These are phyloP conservation scores for Yarrowia bubula DNA, from an alignment of 805 yeast genomes.

Conservation along the genomic window DNA sequence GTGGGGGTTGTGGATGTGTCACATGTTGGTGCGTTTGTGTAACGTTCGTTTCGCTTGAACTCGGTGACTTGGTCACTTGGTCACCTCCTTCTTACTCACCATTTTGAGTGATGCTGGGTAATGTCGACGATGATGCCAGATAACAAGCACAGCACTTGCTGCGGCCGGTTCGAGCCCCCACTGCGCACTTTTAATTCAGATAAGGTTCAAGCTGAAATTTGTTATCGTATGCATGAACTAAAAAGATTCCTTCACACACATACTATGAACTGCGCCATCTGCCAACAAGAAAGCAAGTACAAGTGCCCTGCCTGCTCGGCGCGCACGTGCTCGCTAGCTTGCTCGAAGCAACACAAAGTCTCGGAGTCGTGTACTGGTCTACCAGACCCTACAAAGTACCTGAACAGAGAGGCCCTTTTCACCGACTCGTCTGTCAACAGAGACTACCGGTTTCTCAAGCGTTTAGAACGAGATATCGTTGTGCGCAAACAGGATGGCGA, in stretches of 20 bases:
- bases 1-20: no score
- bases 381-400: slow-evolving; percentile 59
- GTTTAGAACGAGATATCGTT: slow-evolving; percentile 58
- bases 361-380: slow-evolving; percentile 64
- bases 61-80: no score
- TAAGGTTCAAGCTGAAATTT: slow-evolving; percentile 12
- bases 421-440: slow-evolving; percentile 57
- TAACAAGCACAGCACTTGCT: slow-evolving; percentile 18
- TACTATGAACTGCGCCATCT: slow-evolving; percentile 46
- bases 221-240: slow-evolving; percentile 20
- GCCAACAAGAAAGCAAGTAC: slow-evolving; percentile 54
- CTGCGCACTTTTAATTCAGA: neutral
- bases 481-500: slow-evolving; percentile 52
- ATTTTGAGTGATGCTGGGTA: slow-evolving; percentile 13
- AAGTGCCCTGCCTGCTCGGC: slow-evolving; percentile 75
- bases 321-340: slow-evolving; percentile 65
- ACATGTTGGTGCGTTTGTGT: neutral
- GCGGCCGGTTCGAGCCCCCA: neutral
- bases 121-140: slow-evolving; percentile 26
- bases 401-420: slow-evolving; percentile 48
- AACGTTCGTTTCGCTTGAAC: neutral
- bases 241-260: slow-evolving; percentile 11
- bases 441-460: slow-evolving; percentile 74
- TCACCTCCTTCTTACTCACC: neutral
- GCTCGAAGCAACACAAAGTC: slow-evolving; percentile 69